Base-by-base conservation (phyloP, 2,329 filamentous ascomycete species). In the Myrmaecium sp. region DNA sequence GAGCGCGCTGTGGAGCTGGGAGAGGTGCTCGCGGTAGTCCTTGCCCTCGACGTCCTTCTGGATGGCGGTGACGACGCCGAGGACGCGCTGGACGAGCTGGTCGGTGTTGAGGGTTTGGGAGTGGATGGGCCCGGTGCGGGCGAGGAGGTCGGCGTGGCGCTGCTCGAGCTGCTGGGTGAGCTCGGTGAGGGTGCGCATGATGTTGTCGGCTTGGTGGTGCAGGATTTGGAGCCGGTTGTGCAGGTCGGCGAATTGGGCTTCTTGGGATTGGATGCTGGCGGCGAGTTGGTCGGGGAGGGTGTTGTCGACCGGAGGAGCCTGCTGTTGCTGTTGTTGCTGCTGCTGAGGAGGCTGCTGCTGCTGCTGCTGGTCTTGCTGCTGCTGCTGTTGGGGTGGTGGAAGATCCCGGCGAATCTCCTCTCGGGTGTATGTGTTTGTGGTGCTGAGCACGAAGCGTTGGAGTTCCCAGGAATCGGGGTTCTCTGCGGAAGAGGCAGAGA, bases 381-480 rank as follows among this genome's bases (percentile, higher is more conserved):
- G 34, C 26, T 12, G 37, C 20, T 19, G 34, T 30, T 36, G 39
- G 26, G 33, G 34, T 22, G 38, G 33, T 28, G 34, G 26, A 22
- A 33, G 30, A 28, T 23, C 40, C 30, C 31, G 13, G 14, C 16
- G 25, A 14, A 41, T 41, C 40, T 56, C 41, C 31, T 51, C 43
- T 25, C 42, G 39, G 7, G 46, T 43, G 35, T 46, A 30, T 2
- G 47, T 35, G 32, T 48, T 49, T n/a, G 47, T 55, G 33, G 41
- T 73, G 44, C 74, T 69, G 27, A 89, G 69, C 18, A 78, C 64
- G 46, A 95, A 67, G 49, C 86, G 91, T 62, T 84, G 89, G 37
- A 93, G 53, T 54, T 98, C 89, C 43, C 94, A 92, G 4, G 82
- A 92, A 55, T 98, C 89, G 1, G 89, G 83, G 41, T 73, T 84